Percentiles rank a stretch among this genome's conserved stretches.
These are phyloP conservation scores for Daldinia childiae DNA, from an alignment of 495 filamentous ascomycete species.

Conservation along the genomic window DNA sequence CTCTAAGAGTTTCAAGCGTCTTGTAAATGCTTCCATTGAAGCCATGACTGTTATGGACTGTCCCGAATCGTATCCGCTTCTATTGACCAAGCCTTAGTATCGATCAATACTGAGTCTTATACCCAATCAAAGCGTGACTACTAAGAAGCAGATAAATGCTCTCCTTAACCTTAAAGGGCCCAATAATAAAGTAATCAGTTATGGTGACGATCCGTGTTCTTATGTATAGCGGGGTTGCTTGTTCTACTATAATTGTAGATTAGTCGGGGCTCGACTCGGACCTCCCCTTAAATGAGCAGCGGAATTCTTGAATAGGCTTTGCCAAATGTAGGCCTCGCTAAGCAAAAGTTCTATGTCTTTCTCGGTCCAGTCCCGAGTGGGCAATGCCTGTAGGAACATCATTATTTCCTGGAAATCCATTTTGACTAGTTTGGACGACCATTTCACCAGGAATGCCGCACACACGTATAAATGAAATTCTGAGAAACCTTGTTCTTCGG, in stretches of 20 bases:
- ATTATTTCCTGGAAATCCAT: slow-evolving; percentile 99
- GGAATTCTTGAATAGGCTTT: slow-evolving; percentile 88
- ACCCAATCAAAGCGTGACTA: neutral
- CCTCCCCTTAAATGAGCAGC: slow-evolving; percentile 78
- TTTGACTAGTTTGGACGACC: slow-evolving; percentile 91
- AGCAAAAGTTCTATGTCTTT: slow-evolving; percentile 96
- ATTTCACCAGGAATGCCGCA: slow-evolving; percentile 98
- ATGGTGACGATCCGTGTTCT: neutral
- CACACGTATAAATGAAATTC: slow-evolving; percentile 98
- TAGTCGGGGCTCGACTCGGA: slow-evolving; percentile 50
- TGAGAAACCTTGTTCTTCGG: slow-evolving; percentile 97
- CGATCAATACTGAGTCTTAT: neutral
- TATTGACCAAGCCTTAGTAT: neutral
- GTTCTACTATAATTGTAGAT: slow-evolving; percentile 52
- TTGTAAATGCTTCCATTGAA: neutral
- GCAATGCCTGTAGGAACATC: slow-evolving; percentile 98
- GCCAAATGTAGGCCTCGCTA: slow-evolving; percentile 97
- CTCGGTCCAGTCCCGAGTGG: slow-evolving; percentile 95
- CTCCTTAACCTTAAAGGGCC: neutral
- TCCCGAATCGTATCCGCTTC: neutral
- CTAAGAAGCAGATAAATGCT: neutral
- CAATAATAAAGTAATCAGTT: neutral
- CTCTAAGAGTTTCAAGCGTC: neutral
- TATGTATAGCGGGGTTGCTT: neutral
- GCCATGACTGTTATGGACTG: neutral